Conservation (phyloP, 2,329 filamentous ascomycete species). For the Phyllosticta capitalensis region DNA sequence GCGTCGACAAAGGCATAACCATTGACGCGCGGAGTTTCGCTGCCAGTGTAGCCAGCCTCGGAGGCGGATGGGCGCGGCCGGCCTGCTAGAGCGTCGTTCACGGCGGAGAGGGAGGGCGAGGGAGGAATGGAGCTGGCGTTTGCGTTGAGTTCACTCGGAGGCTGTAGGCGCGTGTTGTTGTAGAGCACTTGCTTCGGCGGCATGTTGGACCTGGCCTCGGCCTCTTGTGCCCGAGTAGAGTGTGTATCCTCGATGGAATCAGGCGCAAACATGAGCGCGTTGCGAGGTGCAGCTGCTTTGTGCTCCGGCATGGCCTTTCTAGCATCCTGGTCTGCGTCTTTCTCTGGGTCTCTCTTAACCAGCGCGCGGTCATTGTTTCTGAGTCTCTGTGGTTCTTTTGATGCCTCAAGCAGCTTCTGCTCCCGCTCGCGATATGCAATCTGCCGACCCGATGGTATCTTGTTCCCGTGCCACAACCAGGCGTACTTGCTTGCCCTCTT, state of each 20-base stretch:
- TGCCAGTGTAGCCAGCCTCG: conserved; percentile 43
- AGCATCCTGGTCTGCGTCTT: conserved; percentile 48
- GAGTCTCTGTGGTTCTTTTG: conserved; percentile 7
- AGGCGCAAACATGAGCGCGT: conserved; percentile 77
- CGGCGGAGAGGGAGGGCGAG: conserved; percentile 73
- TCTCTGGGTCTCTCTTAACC: conserved; percentile 1
- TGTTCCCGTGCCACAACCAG: conserved; percentile 85
- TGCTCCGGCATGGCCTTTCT: conserved; percentile 74
- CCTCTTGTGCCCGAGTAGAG: conserved; percentile 55
- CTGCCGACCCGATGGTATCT: conserved; percentile 56
- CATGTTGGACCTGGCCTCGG: conserved; percentile 61
- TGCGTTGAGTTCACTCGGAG: conserved; percentile 29
- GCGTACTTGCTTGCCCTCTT: conserved; percentile 75
- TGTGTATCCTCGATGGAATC: conserved; percentile 49
- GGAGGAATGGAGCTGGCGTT: conserved; percentile 40
- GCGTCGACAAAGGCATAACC: conserved; percentile 79
- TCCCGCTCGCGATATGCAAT: conserved; percentile 44
- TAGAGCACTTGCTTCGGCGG: conserved; percentile 71
- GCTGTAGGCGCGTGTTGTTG: conserved; percentile 70
- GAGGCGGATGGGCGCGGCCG: conserved; percentile 39
- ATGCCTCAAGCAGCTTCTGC: conserved; percentile 60
- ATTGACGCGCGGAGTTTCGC: conserved; percentile 81
- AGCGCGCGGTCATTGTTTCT: conserved; percentile 11
- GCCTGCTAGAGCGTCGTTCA: conserved; percentile 76
- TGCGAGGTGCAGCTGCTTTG: conserved; percentile 61